A percentile compares a stretch with the other conserved stretches of the same genome.
phyloP scores from a whole-genome alignment of 495 filamentous ascomycete species.

The Neurospora sp. region DNA sequence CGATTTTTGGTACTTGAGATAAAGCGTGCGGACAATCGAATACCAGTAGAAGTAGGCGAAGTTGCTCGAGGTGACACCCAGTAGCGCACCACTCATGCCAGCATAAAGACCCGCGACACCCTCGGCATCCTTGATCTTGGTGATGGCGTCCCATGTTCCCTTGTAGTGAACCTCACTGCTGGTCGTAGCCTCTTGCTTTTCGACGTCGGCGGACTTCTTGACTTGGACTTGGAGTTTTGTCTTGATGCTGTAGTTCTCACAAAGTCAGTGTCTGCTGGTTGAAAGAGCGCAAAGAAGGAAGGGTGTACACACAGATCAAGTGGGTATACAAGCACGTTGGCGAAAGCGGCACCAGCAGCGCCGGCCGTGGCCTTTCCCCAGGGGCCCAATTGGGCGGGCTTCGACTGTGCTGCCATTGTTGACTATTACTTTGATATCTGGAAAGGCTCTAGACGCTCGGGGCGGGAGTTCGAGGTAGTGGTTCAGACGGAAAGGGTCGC shows the following conservation, averaged over 20 bases:
- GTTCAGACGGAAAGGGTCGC: background rate
- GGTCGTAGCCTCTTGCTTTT: slow-evolving; percentile 21
- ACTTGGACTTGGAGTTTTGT: slow-evolving; percentile 96
- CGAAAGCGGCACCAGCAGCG: slow-evolving; percentile 85
- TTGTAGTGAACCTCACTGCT: slow-evolving; percentile 59
- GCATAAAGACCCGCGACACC: slow-evolving; percentile 78
- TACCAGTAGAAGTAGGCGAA: slow-evolving; percentile 99
- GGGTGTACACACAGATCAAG: slow-evolving; percentile 72
- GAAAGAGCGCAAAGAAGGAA: background rate
- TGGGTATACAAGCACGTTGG: slow-evolving; percentile 93
- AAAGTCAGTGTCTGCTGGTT: background rate
- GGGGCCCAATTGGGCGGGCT: slow-evolving; percentile 67
- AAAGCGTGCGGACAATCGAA: slow-evolving; percentile 73
- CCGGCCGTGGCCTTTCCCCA: slow-evolving; percentile 93
- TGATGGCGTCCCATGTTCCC: slow-evolving; percentile 78
- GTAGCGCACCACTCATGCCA: slow-evolving; percentile 73
- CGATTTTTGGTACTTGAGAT: slow-evolving; percentile 57
- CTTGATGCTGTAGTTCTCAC: slow-evolving; percentile 57
- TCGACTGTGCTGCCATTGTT: slow-evolving; percentile 71
- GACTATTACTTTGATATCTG: slow-evolving; percentile 3
- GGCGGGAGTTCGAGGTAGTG: background rate
- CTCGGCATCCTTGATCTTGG: slow-evolving; percentile 74
- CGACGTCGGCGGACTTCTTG: slow-evolving; percentile 43
- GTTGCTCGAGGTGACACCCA: slow-evolving; percentile 94
- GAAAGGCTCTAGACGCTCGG: background rate